Conservation (phyloP, 108 stramenopile species). For the Skeletonema potamos region DNA sequence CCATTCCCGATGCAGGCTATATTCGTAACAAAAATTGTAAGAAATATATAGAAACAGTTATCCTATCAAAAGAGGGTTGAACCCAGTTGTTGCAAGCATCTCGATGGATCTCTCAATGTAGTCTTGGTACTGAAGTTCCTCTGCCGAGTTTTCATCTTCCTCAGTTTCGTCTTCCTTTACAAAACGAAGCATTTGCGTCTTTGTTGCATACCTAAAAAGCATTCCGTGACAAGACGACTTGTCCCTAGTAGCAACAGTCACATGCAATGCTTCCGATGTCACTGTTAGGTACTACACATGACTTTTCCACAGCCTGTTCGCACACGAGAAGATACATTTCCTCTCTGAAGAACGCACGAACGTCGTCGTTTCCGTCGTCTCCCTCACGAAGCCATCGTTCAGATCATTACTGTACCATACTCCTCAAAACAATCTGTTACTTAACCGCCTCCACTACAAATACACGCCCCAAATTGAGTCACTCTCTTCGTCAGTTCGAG, state of each 20-base stretch:
- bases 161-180: slow-evolving; percentile 28
- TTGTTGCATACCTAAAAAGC: slow-evolving; percentile 40
- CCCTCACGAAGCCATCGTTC: too few species aligned
- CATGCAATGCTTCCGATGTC: slow-evolving; percentile 14
- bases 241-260: slow-evolving; percentile 22
- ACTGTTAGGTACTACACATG: slow-evolving; percentile 3
- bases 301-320: slow-evolving; percentile 34
- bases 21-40: too few species aligned
- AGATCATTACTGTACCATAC: too few species aligned
- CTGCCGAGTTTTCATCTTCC: slow-evolving; percentile 13
- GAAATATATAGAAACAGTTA: neutral
- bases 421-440: too few species aligned
- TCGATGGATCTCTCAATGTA: slow-evolving; percentile 49
- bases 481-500: too few species aligned
- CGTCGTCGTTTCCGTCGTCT: neutral
- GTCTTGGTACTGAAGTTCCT: slow-evolving; percentile 26
- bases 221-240: slow-evolving; percentile 38
- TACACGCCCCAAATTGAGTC: too few species aligned
- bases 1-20: too few species aligned
- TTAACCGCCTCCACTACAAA: too few species aligned
- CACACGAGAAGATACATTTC: slow-evolving; percentile 39
- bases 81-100: slow-evolving; percentile 26
- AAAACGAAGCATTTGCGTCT: slow-evolving; percentile 42
- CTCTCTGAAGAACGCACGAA: neutral
- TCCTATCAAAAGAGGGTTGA: slow-evolving; percentile 42